Evolutionary conservation across 2,329 filamentous ascomycete genomes (phyloP), one percentile per base, ranked within the genome.

Genomic region (Biscogniauxia marginata): DNA sequence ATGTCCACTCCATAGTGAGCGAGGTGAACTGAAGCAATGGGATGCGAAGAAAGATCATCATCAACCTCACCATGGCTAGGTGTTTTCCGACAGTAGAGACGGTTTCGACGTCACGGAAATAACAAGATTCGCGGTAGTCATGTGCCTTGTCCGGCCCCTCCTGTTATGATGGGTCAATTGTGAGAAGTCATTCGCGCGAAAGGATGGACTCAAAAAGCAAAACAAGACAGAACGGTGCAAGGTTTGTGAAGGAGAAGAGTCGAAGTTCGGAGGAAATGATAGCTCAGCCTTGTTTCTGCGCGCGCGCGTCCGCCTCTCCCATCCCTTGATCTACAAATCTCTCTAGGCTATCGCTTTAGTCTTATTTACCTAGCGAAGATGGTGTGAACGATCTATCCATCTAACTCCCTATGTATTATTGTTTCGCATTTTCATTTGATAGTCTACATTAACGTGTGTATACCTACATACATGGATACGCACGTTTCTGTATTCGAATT

Each of bases 161-260:
- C 46, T 16, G n/a, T 49, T 49, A 18, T 34, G 48, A 49, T 25
- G n/a, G 48, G 24, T 49, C 48, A 49, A 34, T 49, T 49, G 48
- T 34, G 48, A 46, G 44, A 39, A 19, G 22, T 49, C 24, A 25
- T 23, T n/a, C 9, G 3, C 30, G 2, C 30, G 30, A 39, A 39
- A 16, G 9, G 30, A 39, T 39, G 9, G 30, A 11, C 6, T 46
- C 4, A 18, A 39, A 49, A 22, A 52, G 51, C 52, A 58, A 58
- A 60, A 52, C 21, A 49, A 50, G 19, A 34, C 25, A 20, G 54
- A 55, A 25, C 20, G 44, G 21, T 25, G 13, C 43, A 21, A 23
- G 49, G 54, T 49, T 51, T 25, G 43, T 24, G 52, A 47, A 57
- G 43, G 50, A 50, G 52, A 22, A 22, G 47, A 50, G 54, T 57